phyloP scores from a whole-genome alignment of 805 yeast species.

The Diddensiella santjacobensis region DNA sequence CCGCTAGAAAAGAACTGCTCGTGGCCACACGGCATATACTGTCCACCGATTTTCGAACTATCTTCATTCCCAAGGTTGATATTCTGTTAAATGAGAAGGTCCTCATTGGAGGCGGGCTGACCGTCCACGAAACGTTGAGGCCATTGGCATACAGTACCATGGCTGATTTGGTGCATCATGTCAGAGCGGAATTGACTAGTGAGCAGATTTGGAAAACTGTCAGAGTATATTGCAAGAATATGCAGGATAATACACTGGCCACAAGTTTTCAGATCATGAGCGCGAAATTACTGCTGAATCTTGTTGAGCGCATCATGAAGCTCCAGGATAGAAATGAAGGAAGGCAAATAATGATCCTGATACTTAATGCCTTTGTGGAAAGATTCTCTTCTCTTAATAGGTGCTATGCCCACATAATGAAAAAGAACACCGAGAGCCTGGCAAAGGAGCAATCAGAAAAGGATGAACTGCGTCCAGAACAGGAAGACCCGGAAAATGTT shows the following conservation, averaged over 20 bases:
- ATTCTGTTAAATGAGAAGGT: constrained; percentile 81
- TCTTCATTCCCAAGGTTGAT: constrained; percentile 83
- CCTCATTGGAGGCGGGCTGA: constrained; percentile 86
- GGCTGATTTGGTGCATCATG: constrained; percentile 93
- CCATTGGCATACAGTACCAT: constrained; percentile 94
- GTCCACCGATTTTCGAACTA: constrained; percentile 77
- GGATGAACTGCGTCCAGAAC: constrained; percentile 42
- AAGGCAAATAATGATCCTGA: constrained; percentile 76
- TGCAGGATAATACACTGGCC: constrained; percentile 78
- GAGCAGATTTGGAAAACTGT: constrained; percentile 87
- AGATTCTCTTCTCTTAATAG: constrained; percentile 73
- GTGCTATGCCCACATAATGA: constrained; percentile 62
- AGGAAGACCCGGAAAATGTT: constrained; percentile 23
- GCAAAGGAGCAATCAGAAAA: constrained; percentile 16
- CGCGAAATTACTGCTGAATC: constrained; percentile 79
- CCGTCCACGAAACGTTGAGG: constrained; percentile 82
- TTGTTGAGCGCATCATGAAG: constrained; percentile 84
- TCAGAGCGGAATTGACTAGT: constrained; percentile 75
- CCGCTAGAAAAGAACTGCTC: constrained; percentile 85
- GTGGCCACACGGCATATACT: constrained; percentile 95
- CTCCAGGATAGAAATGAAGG: constrained; percentile 78
- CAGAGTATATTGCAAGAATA: constrained; percentile 68
- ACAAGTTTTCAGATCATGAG: constrained; percentile 94
- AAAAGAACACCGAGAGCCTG: constrained; percentile 50
- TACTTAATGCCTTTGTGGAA: constrained; percentile 82